phyloP scores from a whole-genome alignment of 345 rosid genomes.

The Leavenworthia alabamica region DNA sequence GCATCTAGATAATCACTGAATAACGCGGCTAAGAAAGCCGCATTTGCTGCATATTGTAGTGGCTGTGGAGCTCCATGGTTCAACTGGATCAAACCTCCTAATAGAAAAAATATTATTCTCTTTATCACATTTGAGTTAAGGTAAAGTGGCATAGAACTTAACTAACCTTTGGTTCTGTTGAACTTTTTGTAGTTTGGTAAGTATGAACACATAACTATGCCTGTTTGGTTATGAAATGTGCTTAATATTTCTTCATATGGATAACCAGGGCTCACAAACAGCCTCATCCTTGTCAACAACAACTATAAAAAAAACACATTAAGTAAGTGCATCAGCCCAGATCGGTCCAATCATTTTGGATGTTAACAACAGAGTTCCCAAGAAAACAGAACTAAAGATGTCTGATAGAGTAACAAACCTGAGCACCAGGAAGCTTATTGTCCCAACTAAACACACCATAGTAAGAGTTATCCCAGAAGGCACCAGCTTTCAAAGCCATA shows the following conservation, averaged over 20 bases:
- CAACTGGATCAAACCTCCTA: conserved; percentile 77
- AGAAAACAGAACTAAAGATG: neutral
- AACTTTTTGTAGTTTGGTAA: conserved; percentile 50
- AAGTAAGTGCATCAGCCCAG: neutral
- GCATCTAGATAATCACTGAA: conserved; percentile 87
- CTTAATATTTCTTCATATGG: conserved; percentile 85
- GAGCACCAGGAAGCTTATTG: conserved; percentile 92
- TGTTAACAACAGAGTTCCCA: neutral
- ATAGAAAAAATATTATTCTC: neutral
- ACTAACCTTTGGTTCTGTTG: conserved; percentile 54
- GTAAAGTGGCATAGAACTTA: neutral
- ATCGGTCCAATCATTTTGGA: no score
- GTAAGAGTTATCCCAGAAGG: conserved; percentile 71
- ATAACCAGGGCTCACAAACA: conserved; percentile 87
- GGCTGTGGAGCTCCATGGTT: conserved; percentile 93
- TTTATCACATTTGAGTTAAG: neutral
- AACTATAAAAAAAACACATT: conserved; percentile 41
- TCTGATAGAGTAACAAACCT: conserved; percentile 40
- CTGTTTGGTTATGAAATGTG: conserved; percentile 76
- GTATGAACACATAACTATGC: conserved; percentile 68
- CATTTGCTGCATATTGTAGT: conserved; percentile 82
- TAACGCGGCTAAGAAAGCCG: conserved; percentile 74
- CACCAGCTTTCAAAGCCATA: conserved; percentile 63
- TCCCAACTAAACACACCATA: conserved; percentile 99
- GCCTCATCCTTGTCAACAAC: conserved; percentile 65